Conservation (phyloP, 306 rosid genomes). For the Senna tora region DNA sequence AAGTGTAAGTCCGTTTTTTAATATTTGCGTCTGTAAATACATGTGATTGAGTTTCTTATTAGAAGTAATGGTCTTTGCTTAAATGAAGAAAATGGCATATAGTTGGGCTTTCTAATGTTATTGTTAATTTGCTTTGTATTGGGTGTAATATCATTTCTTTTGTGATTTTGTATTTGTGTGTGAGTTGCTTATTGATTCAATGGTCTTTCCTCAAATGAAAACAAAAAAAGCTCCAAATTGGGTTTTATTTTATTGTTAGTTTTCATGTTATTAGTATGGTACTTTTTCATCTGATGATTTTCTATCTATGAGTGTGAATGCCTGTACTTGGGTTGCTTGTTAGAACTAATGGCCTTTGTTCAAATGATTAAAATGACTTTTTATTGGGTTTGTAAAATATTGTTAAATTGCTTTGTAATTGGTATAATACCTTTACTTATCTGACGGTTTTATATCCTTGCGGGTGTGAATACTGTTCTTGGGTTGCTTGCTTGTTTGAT, state of each 20-base stretch:
- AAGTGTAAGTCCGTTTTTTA: constrained; percentile 51
- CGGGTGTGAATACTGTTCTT: too few species aligned
- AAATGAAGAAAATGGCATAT: too few species aligned
- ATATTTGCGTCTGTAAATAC: neutral
- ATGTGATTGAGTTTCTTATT: neutral
- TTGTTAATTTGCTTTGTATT: neutral
- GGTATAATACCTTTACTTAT: neutral
- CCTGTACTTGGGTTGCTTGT: neutral
- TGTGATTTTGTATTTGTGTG: too few species aligned
- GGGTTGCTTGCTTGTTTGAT: neutral
- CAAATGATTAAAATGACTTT: neutral
- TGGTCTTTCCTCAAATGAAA: too few species aligned
- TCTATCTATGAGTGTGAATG: neutral
- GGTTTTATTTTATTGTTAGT: neutral
- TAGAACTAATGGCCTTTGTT: neutral
- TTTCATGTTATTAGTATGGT: neutral
- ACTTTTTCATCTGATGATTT: neutral
- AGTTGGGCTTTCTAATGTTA: neutral
- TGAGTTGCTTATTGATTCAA: too few species aligned
- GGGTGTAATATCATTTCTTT: neutral
- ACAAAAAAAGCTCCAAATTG: too few species aligned
- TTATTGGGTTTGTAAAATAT: neutral
- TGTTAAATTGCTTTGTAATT: neutral
- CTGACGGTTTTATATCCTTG: neutral
- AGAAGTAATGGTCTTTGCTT: neutral